Evolutionary conservation across 2,329 filamentous ascomycete genomes (phyloP), one percentile per base, ranked within the genome.

Genomic region (Beauveria caledonica): DNA sequence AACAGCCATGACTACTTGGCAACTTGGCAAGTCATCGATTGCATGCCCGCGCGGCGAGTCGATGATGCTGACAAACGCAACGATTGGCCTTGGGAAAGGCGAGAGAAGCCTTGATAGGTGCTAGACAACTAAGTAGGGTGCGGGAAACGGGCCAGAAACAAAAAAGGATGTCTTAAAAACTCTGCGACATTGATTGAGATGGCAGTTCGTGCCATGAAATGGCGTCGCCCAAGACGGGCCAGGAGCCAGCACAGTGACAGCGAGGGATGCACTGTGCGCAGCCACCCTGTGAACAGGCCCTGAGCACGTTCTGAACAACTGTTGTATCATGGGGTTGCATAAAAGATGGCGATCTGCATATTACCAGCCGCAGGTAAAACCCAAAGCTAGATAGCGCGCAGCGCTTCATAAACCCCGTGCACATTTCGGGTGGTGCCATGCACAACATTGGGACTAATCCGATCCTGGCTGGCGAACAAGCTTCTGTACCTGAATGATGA

Each of bases 121-220:
- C n/a, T n/a, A n/a, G n/a, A n/a, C n/a, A n/a, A n/a, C n/a, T n/a
- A n/a, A 29, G 8, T 27, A 10, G 27, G 9, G 53, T 25, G 21
- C 21, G 8, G 9, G 5, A 10, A n/a, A 23, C 25, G 25, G 39
- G 49, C 11, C 11, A 33, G 29, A 33, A 33, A 11, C 33, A 19
- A 21, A 58, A 23, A 23, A 11, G 3, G 15, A 10, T 44, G 56
- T 59, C 56, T 52, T 39, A 45, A 48, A n/a, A n/a, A n/a, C 19
- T 51, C 39, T 59, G 56, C 56, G 48, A 51, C 56, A 52, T 52
- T 59, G 56, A 19, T 40, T 39, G 45, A 42, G 55, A 45, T 27
- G 48, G 48, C 56, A 33, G 36, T 59, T 45, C 39, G 39, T 40
- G n/a, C 46, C 36, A 50, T 36, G 33, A 11, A 23, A 17, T 29